phyloP scores from a whole-genome alignment of 2,329 filamentous ascomycete species.

The Fusarium irregulare region DNA sequence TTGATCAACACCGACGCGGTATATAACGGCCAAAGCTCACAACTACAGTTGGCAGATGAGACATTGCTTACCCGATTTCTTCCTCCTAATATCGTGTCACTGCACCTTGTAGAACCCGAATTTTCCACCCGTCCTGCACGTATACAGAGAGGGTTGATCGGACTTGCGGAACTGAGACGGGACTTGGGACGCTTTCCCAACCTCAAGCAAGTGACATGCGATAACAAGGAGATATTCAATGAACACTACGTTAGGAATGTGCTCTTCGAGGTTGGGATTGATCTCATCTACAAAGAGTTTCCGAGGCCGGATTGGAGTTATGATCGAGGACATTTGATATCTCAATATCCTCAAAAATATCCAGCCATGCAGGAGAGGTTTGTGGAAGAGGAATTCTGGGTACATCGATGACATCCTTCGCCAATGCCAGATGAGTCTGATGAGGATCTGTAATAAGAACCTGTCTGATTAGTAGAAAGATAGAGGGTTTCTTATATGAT shows the following conservation, averaged over 20 bases:
- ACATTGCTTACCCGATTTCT: background rate
- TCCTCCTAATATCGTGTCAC: background rate
- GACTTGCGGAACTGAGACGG: background rate
- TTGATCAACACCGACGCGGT: constrained; percentile 9
- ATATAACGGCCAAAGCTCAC: background rate
- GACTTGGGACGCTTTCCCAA: background rate
- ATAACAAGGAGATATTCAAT: background rate
- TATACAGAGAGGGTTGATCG: background rate
- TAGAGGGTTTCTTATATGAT: background rate
- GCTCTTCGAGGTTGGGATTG: background rate
- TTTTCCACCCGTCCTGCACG: background rate
- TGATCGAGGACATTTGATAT: background rate
- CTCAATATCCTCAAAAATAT: background rate
- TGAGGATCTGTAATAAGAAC: background rate
- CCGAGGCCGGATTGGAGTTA: background rate
- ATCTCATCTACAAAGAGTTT: background rate
- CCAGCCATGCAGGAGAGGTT: background rate
- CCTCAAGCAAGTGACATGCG: background rate
- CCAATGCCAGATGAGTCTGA: background rate
- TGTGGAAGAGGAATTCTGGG: background rate
- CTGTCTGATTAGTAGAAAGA: background rate
- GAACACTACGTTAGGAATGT: background rate
- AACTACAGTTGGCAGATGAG: background rate
- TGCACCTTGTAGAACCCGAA: background rate
- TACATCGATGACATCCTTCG: background rate